These are phyloP conservation scores for Cystobasidium pallidum DNA, from an alignment of 1,284 basidiomycete species.

Conservation along the genomic window DNA sequence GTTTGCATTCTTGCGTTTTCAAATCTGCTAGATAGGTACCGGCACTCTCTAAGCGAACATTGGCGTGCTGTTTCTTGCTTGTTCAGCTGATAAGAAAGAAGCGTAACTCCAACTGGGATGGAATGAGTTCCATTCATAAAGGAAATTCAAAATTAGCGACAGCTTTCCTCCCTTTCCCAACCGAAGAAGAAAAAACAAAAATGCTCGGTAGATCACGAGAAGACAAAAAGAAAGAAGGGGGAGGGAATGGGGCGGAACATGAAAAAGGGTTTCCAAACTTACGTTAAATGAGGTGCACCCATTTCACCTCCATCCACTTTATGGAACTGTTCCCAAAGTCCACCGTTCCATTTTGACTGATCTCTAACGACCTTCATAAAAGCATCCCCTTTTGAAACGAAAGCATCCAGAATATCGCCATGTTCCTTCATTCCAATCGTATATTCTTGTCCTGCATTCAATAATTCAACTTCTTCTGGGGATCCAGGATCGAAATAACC, in stretches of 20 bases:
- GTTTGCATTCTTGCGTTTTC: too few relatives aligned
- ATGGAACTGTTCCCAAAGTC: slow-evolving; percentile 59
- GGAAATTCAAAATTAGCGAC: too few relatives aligned
- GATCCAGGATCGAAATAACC: slow-evolving; percentile 26
- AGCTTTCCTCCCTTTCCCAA: too few relatives aligned
- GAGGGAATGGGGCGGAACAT: too few relatives aligned
- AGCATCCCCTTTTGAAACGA: slow-evolving; percentile 55
- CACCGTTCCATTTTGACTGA: slow-evolving; percentile 52
- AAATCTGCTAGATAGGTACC: too few relatives aligned
- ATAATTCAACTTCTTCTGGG: slow-evolving; percentile 2
- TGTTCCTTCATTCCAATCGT: slow-evolving; percentile 26
- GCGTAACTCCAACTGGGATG: slow-evolving; percentile 46
- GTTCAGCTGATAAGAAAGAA: slow-evolving; percentile 44
- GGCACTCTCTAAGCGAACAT: slow-evolving; percentile 24
- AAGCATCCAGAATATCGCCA: slow-evolving; percentile 48
- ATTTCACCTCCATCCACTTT: slow-evolving; percentile 43
- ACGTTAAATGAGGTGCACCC: slow-evolving; percentile 48
- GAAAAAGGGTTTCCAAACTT: too few relatives aligned
- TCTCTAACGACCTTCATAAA: slow-evolving; percentile 54
- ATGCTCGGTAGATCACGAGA: not conserved
- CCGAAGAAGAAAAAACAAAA: too few relatives aligned
- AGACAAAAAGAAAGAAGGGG: not conserved
- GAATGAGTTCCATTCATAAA: too few relatives aligned
- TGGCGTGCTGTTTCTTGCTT: slow-evolving; percentile 36
- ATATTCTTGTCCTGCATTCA: slow-evolving; percentile 30